These are phyloP conservation scores for Boletus eberwhitei DNA, from an alignment of 768 basidiomycete genomes.

Conservation along the genomic window DNA sequence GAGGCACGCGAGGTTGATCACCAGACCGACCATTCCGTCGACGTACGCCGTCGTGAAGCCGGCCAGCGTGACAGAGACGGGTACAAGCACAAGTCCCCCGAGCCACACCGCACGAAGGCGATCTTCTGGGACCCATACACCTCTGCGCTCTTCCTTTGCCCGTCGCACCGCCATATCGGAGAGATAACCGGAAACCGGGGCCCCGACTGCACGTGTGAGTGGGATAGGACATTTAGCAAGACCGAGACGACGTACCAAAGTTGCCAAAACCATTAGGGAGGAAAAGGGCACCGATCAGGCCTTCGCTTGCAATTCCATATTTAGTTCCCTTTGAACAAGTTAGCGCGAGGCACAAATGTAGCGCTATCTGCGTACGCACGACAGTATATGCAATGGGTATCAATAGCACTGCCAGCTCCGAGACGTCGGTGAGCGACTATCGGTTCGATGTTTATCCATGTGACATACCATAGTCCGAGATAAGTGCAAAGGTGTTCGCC, in stretches of 20 bases:
- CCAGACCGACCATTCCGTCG: conserved; percentile 46
- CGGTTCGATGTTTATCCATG: too few relatives aligned
- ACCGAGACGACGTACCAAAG: conserved; percentile 10
- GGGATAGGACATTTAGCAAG: background rate
- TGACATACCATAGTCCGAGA: conserved; percentile 36
- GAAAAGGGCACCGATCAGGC: conserved; percentile 22
- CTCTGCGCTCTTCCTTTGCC: conserved; percentile 48
- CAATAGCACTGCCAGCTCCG: conserved; percentile 36
- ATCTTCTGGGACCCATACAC: conserved; percentile 67
- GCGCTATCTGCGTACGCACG: conserved; percentile 34
- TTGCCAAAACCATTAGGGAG: conserved; percentile 29
- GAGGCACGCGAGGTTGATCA: conserved; percentile 49
- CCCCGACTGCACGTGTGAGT: conserved; percentile 44
- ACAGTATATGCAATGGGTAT: conserved; percentile 66
- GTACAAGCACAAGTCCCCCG: conserved; percentile 48
- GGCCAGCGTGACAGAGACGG: conserved; percentile 45
- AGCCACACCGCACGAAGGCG: conserved; percentile 52
- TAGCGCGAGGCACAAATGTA: background rate
- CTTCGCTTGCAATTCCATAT: conserved; percentile 24
- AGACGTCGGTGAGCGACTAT: background rate
- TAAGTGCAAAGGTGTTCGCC: conserved; percentile 32
- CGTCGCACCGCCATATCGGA: conserved; percentile 52
- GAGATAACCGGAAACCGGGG: conserved; percentile 53
- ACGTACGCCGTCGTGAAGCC: conserved; percentile 54
- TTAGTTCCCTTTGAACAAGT: conserved; percentile 43